Evolutionary conservation across 2,329 filamentous ascomycete species (phyloP).

Genomic region (Trichoderma sp.): DNA sequence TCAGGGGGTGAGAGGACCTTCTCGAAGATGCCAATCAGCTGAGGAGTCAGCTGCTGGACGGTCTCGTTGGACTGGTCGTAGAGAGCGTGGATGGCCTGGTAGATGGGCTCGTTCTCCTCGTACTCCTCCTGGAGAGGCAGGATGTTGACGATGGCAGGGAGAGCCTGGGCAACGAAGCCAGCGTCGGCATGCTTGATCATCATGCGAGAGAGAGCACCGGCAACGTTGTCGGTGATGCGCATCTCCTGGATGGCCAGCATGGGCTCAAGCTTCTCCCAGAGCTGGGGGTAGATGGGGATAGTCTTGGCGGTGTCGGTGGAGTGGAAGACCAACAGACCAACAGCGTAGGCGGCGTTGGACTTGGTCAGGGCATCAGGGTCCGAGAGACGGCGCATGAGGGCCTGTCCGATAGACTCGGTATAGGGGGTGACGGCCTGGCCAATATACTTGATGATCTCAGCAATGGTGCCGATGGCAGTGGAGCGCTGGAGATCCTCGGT

Average conservation of each 20-base stretch:
- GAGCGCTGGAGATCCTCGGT: conserved; percentile 85
- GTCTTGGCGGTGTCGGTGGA: conserved; percentile 70
- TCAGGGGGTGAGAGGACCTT: conserved; percentile 70
- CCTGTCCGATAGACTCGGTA: conserved; percentile 73
- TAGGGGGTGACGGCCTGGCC: conserved; percentile 77
- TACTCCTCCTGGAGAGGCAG: conserved; percentile 91
- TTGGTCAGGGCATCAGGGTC: conserved; percentile 92
- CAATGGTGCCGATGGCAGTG: conserved; percentile 86
- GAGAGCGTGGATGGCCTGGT: conserved; percentile 83
- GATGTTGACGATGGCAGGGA: conserved; percentile 75
- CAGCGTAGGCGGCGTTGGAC: conserved; percentile 92
- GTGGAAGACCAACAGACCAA: conserved; percentile 80
- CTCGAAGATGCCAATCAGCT: conserved; percentile 70
- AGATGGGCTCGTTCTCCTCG: conserved; percentile 95
- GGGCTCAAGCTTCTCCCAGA: conserved; percentile 84
- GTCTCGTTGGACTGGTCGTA: conserved; percentile 72
- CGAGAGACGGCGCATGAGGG: conserved; percentile 80
- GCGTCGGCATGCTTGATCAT: conserved; percentile 84
- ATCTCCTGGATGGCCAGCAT: conserved; percentile 76
- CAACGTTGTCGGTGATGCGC: conserved; percentile 87
- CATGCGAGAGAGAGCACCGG: conserved; percentile 88
- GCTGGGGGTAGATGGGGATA: conserved; percentile 73
- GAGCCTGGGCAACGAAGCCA: conserved; percentile 76
- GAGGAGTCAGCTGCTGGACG: conserved; percentile 68
- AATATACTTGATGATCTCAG: conserved; percentile 87